These are phyloP conservation scores for Sarocladiaceae sp. DNA, from an alignment of 2,329 filamentous ascomycete genomes.

Conservation along the genomic window DNA sequence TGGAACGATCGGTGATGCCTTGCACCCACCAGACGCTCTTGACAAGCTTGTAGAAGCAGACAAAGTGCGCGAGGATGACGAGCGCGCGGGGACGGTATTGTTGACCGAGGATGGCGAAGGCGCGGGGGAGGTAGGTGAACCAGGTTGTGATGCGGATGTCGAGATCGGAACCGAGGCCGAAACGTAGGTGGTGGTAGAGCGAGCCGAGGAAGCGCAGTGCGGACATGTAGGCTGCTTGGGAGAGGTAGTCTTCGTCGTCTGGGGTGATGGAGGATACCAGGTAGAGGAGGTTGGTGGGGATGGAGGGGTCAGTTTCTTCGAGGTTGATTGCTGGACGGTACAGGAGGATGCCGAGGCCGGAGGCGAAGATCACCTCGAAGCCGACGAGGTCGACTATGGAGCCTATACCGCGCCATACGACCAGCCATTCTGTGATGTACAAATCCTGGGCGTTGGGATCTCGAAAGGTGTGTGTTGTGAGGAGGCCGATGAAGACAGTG, in stretches of 20 bases:
- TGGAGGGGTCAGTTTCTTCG: background rate
- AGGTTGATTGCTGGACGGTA: background rate
- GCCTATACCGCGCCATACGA: background rate
- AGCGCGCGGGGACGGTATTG: background rate
- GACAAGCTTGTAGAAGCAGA: background rate
- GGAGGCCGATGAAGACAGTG: background rate
- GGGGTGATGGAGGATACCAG: background rate
- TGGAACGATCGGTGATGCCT: background rate
- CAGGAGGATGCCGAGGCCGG: background rate
- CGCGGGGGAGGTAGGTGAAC: background rate
- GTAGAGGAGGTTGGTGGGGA: background rate
- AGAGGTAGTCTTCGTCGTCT: background rate
- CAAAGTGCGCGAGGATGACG: background rate
- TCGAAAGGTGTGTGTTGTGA: background rate
- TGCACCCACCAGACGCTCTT: background rate
- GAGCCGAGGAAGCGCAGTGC: background rate
- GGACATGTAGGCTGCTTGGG: background rate
- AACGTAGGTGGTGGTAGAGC: background rate
- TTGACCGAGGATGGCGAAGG: background rate
- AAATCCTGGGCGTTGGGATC: background rate
- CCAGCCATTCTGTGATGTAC: background rate
- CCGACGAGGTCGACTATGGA: background rate
- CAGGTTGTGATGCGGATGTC: background rate
- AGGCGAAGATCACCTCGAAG: background rate
- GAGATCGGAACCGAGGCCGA: background rate